A percentile compares a stretch with the other conserved stretches of the same genome.
Conservation (phyloP, 2,329 filamentous ascomycete genomes). For the Trematosphaeria pertusa region DNA sequence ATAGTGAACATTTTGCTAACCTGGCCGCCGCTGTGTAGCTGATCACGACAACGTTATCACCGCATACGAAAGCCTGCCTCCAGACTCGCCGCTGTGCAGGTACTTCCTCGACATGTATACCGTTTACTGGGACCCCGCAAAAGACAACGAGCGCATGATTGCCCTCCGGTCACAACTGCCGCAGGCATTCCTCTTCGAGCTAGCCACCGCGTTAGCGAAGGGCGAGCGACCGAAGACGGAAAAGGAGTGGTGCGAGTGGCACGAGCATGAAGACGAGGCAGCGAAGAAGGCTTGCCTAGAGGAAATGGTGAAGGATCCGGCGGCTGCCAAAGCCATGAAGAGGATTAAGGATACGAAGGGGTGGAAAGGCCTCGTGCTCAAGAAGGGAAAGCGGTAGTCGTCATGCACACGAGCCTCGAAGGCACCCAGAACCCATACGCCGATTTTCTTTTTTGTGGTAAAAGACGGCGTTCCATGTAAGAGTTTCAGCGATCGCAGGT, state of each 20-base stretch:
- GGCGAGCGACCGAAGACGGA: constrained; percentile 45
- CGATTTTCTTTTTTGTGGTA: too few relatives aligned
- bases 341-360: constrained; percentile 44
- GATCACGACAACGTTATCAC: constrained; percentile 47
- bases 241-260: constrained; percentile 47
- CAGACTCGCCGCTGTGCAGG: constrained; percentile 38
- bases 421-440: not conserved
- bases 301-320: constrained; percentile 36
- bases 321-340: constrained; percentile 38
- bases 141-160: constrained; percentile 39
- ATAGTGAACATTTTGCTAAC: too few relatives aligned
- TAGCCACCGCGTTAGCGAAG: constrained; percentile 40
- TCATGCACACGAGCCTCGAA: not conserved
- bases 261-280: constrained; percentile 43
- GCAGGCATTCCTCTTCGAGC: constrained; percentile 43
- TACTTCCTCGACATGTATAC: constrained; percentile 48
- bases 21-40: too few relatives aligned
- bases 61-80: constrained; percentile 39
- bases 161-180: constrained; percentile 41
- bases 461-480: too few relatives aligned
- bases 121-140: constrained; percentile 46
- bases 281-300: constrained; percentile 43
- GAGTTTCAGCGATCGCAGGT: constrained; percentile 4
- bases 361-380: constrained; percentile 45
- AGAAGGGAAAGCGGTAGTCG: constrained; percentile 43